Evolutionary conservation across 441 rosid genomes (phyloP).

Genomic region (Adansonia grandidieri): DNA sequence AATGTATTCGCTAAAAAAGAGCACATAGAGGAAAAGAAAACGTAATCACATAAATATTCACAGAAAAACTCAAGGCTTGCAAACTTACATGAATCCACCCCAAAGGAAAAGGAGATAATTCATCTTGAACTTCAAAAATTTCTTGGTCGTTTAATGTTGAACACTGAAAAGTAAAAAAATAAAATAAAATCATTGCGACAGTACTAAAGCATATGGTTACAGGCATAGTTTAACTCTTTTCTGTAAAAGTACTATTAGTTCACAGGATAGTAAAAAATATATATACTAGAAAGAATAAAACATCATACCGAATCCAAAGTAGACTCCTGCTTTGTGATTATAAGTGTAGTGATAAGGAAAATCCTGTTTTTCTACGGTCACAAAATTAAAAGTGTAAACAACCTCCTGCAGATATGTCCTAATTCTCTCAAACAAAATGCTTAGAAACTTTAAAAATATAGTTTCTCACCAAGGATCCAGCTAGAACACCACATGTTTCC

Average conservation of each 20-base stretch:
- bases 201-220: slow-evolving; percentile 10
- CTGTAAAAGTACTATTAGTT: background rate
- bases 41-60: background rate
- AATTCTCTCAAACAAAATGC: slow-evolving; percentile 9
- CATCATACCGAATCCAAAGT: slow-evolving; percentile 88
- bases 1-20: background rate
- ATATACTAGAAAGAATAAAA: background rate
- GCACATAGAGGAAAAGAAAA: background rate
- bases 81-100: slow-evolving; percentile 96
- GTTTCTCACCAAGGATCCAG: slow-evolving; percentile 82
- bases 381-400: slow-evolving; percentile 17
- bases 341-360: slow-evolving; percentile 89
- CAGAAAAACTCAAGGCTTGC: slow-evolving; percentile 14
- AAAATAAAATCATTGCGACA: background rate
- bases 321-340: slow-evolving; percentile 95
- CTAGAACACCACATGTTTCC: slow-evolving; percentile 96
- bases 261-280: background rate
- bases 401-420: slow-evolving; percentile 19
- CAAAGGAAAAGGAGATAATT: slow-evolving; percentile 78
- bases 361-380: slow-evolving; percentile 82
- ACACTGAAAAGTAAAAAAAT: slow-evolving; percentile 51
- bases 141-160: slow-evolving; percentile 92
- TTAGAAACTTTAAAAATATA: slow-evolving; percentile 17
- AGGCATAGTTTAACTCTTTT: slow-evolving; percentile 9
- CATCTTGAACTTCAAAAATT: slow-evolving; percentile 94